Evolutionary conservation across 2,329 filamentous ascomycete species (phyloP).

Genomic region (Beauveria australis): DNA sequence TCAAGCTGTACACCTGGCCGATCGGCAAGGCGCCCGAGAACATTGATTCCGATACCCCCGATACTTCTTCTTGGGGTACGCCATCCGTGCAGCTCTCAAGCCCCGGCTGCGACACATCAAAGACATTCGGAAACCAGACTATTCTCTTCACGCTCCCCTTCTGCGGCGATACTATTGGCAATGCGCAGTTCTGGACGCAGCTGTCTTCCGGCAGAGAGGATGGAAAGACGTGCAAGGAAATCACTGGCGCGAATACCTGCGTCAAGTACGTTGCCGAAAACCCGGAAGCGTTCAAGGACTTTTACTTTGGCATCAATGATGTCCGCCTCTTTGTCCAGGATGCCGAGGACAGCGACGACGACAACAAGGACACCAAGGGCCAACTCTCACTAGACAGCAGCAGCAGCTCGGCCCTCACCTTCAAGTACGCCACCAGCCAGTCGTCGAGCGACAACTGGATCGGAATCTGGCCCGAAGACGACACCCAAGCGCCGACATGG

Average conservation of each 20-base stretch:
- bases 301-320: constrained; percentile 1
- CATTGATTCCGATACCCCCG: constrained; percentile 10
- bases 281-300: not conserved
- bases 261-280: constrained; percentile 3
- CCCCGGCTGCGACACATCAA: not conserved
- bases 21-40: constrained; percentile 20
- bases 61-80: constrained; percentile 8
- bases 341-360: too few relatives aligned
- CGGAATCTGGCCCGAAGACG: not conserved
- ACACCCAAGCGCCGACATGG: not conserved
- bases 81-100: constrained; percentile 3
- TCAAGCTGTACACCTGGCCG: constrained; percentile 30
- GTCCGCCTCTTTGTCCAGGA: not conserved
- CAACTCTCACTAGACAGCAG: not conserved
- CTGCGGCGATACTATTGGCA: constrained; percentile 3
- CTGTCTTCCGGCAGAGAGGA: not conserved
- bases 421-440: not conserved
- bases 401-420: not conserved
- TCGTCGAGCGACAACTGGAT: constrained; percentile 1
- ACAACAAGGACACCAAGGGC: not conserved
- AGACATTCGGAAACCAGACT: constrained; percentile 1
- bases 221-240: not conserved
- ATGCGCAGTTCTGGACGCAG: not conserved
- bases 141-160: not conserved
- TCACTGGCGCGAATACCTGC: not conserved